Base-by-base conservation (phyloP, 2,329 filamentous ascomycete genomes). In the Aspergillus ochraceus region DNA sequence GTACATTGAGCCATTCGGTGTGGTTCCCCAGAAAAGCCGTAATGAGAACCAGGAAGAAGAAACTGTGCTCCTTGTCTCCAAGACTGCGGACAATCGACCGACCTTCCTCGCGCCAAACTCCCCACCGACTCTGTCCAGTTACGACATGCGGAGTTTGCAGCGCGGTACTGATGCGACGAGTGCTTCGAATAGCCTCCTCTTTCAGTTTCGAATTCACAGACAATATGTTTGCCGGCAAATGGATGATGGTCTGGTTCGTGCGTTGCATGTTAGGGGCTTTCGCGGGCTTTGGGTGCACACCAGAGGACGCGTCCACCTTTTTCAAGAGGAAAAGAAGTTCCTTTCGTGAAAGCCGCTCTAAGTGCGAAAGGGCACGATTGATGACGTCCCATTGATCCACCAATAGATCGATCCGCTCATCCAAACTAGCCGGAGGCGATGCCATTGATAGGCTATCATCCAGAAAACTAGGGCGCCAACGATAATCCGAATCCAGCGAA, bases 321-420 rank as follows among this genome's bases (percentile, higher is more conserved):
- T 81, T 81, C 64, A 86, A 74, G 10, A 82, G 73, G 29, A 76
- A 76, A 29, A 83, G 69, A 47, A 86, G 83, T 59, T 83, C 81
- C 54, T 79, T 79, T 52, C 81, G 79, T 4, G 83, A 82, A 14
- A 83, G 70, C 56, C 78, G 77, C 65, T 86, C 83, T 12, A 86
- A 72, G 56, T 80, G 81, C 2, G 81, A 82, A 24, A 86, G 71
- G 2, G 83, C 83, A 22, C 84, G 79, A 54, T 82, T 81, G 60
- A 86, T 84, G 62, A 86, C 80, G 68, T 86, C 83, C 84, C 83
- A 86, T 61, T 85, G 83, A 58, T 85, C 81, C 26, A 84, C 82
- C 29, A 86, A 74, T 9, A 83, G 72, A 64, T 85, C 83, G 12
- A 86, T 80, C 11, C 83, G 79, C 58, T 84, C 81, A 66, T 86